phyloP scores from a whole-genome alignment of 129 eudicot genomes.

The Chrysanthemum makinoi region DNA sequence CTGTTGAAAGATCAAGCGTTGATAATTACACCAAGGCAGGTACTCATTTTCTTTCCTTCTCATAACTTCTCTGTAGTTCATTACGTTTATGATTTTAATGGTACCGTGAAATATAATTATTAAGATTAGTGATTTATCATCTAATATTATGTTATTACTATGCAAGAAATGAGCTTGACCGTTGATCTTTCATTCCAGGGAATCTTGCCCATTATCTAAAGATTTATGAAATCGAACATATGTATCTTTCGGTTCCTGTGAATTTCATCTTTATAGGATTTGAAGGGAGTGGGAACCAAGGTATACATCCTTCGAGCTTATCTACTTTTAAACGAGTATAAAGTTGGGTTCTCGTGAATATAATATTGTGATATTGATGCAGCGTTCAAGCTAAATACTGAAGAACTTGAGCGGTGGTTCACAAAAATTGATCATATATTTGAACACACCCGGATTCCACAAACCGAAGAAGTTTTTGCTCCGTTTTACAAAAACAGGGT shows the following conservation, averaged over 20 bases:
- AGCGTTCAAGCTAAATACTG: conserved; percentile 78
- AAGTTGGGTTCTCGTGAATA: conserved; percentile 8
- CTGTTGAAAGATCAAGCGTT: conserved; percentile 43
- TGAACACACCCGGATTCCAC: conserved; percentile 87
- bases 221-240: conserved; percentile 85
- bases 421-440: conserved; percentile 92
- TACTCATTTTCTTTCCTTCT: conserved; percentile 38
- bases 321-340: conserved; percentile 19
- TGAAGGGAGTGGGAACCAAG: conserved; percentile 93
- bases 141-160: conserved; percentile 7
- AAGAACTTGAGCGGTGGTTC: conserved; percentile 95
- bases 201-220: conserved; percentile 78
- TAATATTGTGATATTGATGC: conserved; percentile 26
- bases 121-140: neutral
- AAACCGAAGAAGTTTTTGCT: conserved; percentile 64
- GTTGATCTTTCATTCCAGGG: conserved; percentile 45
- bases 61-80: conserved; percentile 1
- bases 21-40: conserved; percentile 95
- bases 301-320: conserved; percentile 35
- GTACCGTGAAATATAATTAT: neutral
- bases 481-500: conserved; percentile 71
- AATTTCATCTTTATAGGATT: conserved; percentile 93
- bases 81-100: conserved; percentile 1
- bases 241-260: conserved; percentile 96
- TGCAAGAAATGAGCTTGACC: conserved; percentile 12